Percentiles rank a stretch among this genome's conserved stretches.
Evolutionary conservation across 441 rosid genomes (phyloP).

Genomic region (Gossypium schwendimanii): DNA sequence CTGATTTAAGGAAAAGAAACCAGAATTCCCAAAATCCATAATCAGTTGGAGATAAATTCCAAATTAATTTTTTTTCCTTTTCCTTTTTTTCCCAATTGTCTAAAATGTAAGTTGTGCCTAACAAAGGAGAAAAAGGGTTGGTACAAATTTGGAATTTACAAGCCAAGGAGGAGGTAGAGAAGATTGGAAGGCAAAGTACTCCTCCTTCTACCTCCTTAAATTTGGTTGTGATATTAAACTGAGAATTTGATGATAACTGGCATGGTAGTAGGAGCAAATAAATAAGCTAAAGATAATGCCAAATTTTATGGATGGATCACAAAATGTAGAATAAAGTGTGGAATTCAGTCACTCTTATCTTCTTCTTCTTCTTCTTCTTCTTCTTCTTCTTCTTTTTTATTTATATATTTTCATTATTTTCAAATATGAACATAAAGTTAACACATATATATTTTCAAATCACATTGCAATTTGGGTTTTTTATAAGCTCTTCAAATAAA

Average conservation of each 20-base stretch:
- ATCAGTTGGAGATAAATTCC: slow-evolving; percentile 7
- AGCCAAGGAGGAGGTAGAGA: not conserved
- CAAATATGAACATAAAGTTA: no score
- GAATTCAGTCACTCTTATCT: not conserved
- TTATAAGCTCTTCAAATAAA: no score
- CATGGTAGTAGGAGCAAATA: not conserved
- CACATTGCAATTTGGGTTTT: no score
- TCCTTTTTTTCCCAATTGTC: not conserved
- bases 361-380: not conserved
- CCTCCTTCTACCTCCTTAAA: not conserved
- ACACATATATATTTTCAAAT: no score
- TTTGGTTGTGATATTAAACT: not conserved
- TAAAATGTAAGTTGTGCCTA: not conserved
- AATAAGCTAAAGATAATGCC: not conserved
- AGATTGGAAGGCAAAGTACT: not conserved
- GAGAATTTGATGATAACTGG: not conserved
- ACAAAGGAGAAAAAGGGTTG: not conserved
- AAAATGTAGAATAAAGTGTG: not conserved
- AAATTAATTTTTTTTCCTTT: not conserved
- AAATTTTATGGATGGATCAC: not conserved
- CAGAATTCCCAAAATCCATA: slow-evolving; percentile 50
- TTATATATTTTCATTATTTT: not conserved
- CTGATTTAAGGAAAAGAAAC: slow-evolving; percentile 19
- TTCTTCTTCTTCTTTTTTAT: not conserved
- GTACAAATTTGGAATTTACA: not conserved